Evolutionary conservation across 139 green algal species (phyloP), one percentile per base, ranked within the genome.

Genomic region (Bryopsis sp.): DNA sequence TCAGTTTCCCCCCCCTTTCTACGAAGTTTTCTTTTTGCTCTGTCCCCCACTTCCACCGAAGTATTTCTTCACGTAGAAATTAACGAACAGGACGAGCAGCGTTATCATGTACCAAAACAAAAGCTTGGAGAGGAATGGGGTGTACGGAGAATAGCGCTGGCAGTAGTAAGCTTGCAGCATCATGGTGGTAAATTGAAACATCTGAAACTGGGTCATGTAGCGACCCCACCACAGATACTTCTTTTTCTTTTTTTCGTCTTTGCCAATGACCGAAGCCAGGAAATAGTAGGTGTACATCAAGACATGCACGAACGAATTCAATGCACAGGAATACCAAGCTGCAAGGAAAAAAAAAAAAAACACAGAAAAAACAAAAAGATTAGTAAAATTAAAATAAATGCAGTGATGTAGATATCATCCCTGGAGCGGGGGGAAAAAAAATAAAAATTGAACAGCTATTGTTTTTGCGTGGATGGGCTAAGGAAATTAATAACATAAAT

Each of bases 241-340:
- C 11, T 38, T 54, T 33, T 54, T 47, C 31, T 59, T 48, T 35
- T 82, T 86, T 38, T 65, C 46, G 43, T 89, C 72, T 64, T 86
- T 89, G 29, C 74, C 75, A 28, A 88, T n/a, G 1, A 81, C 8
- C n/a, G 68, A 71, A 19, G 84, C 71, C 15, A 83, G 48, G 26
- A 88, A 48, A 71, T 90, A 90, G 74, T 90, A 90, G 2, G 71
- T 78, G 71, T 90, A 90, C 84, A 89, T 90, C 47, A 81, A 47
- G 22, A 90, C 80, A 62, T 90, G 84, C 59, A 90, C 80, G 68
- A 78, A 80, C 7, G 82, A 88, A 70, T 90, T 90, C 11, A 90
- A 61, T 24, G 75, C 76, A 26, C 74, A 76, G 24, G 75, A 84
- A 62, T 86, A 90, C 57, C 82, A 90, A 19, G 80, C 83, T 78